phyloP scores from a whole-genome alignment of 2,329 filamentous ascomycete species.

The Claviceps quebecensis region DNA sequence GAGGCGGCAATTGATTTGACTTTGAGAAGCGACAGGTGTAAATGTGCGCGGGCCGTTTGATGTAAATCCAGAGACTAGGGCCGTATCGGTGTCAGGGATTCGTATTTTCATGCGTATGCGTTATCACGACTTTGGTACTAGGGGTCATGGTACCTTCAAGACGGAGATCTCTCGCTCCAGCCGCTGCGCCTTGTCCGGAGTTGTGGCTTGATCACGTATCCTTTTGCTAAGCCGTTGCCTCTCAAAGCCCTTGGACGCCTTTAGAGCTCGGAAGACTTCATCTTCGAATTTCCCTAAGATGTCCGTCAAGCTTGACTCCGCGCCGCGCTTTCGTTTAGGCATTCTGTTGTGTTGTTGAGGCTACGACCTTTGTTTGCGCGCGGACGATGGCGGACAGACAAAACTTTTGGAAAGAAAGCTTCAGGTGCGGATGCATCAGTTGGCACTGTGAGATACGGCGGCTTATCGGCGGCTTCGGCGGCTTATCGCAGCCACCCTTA shows the following conservation, averaged over 20 bases:
- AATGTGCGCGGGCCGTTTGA: constrained; percentile 41
- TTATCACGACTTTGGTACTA: no score
- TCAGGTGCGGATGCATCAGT: neutral
- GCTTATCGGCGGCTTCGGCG: no score
- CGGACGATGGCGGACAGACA: neutral
- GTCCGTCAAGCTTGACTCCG: constrained; percentile 30
- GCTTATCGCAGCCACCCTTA: neutral
- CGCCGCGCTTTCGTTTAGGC: constrained; percentile 43
- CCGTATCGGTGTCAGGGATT: neutral
- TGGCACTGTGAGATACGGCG: neutral
- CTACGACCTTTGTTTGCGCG: neutral
- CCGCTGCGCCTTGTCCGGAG: constrained; percentile 37
- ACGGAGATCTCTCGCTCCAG: constrained; percentile 47
- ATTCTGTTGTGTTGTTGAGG: constrained; percentile 19
- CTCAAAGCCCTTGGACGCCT: constrained; percentile 62
- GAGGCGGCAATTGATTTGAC: constrained; percentile 38
- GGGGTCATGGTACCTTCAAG: constrained; percentile 29
- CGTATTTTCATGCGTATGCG: neutral
- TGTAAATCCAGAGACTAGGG: constrained; percentile 41
- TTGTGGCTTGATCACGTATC: constrained; percentile 31
- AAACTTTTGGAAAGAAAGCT: neutral
- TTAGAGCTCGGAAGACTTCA: constrained; percentile 52
- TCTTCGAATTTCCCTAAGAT: constrained; percentile 42
- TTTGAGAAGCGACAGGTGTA: constrained; percentile 39
- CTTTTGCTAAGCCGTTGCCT: constrained; percentile 59